Evolutionary conservation across 1,284 basidiomycete species (phyloP).

Genomic region (Retiboletus flavoniger): DNA sequence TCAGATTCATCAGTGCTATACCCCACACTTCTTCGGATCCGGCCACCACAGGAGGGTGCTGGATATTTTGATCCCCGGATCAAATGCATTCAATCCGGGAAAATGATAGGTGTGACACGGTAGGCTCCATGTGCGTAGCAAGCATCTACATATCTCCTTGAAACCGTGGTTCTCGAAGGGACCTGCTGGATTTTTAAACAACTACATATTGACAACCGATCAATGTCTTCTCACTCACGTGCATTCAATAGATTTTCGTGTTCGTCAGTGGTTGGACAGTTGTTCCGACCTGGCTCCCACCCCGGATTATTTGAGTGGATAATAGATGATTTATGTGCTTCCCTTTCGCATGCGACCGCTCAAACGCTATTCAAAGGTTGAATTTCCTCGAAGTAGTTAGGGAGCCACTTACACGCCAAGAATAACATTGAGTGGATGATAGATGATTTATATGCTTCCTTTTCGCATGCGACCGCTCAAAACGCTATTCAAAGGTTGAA

Average conservation of each 20-base stretch:
- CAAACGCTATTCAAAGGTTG: conserved; percentile 17
- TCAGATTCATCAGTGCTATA: not conserved
- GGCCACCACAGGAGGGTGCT: not conserved
- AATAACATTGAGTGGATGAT: not conserved
- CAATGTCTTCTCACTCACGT: conserved; percentile 4
- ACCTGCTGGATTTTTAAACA: not conserved
- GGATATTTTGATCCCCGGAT: not conserved
- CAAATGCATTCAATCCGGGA: conserved; percentile 1
- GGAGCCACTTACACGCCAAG: conserved; percentile 1
- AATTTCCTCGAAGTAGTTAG: not conserved
- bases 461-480: conserved; percentile 14
- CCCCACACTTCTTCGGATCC: conserved; percentile 8
- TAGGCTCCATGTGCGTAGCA: conserved; percentile 1
- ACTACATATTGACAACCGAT: not conserved
- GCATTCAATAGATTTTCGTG: not conserved
- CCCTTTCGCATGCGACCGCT: conserved; percentile 12
- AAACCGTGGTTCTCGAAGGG: not conserved
- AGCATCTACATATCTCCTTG: not conserved
- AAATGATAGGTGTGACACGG: not conserved
- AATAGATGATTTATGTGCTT: not conserved
- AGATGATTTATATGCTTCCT: not conserved
- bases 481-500: conserved; percentile 15
- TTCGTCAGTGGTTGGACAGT: not conserved
- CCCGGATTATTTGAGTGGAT: not conserved
- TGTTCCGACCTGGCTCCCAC: conserved; percentile 5